Base-by-base conservation (phyloP, 2,329 filamentous ascomycete genomes). In the Xylaria sp. region DNA sequence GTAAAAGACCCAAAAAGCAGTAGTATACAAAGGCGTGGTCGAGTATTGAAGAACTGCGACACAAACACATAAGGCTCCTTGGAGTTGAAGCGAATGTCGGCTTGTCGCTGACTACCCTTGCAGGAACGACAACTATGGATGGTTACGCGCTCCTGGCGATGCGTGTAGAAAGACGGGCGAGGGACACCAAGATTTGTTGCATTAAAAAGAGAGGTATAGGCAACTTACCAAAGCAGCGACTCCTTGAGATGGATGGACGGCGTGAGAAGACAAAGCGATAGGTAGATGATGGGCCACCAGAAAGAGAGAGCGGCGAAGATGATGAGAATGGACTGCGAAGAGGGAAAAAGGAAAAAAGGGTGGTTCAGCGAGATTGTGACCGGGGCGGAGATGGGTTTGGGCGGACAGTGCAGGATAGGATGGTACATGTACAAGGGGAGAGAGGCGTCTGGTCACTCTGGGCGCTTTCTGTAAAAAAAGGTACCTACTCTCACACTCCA, bases 321-420 rank as follows among this genome's bases (percentile, higher is more conserved):
- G 65, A 52, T 57, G 56, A 69, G 69, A 69, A 66, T 64, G 64
- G 67, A 69, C 67, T 65, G 64, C 62, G 61, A 64, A 57, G 64
- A 70, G 69, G 65, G 68, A 67, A 72, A 70, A 70, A 66, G 60
- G 65, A 71, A 73, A 74, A 75, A 71, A 73, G 71, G 70, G 70
- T 67, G 71, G 68, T 65, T 57, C 67, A 68, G 63, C 63, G 69
- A 69, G 71, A 72, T 72, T 73, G 71, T 67, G 68, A 71, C 69
- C 68, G 71, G 71, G 67, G 66, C 65, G 67, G 55, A 63, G 57
- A 61, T 61, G 4, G 63, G 63, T 64, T 38, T 57, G 67, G 54
- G 56, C 65, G 63, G 59, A 64, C 69, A 59, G 60, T 60, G 60
- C 55, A 62, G 57, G 49, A 50, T 52, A n/a, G 51, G 55, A 31